These are phyloP conservation scores for Talaromyces proteolyticus DNA, from an alignment of 495 filamentous ascomycete genomes.

Conservation along the genomic window DNA sequence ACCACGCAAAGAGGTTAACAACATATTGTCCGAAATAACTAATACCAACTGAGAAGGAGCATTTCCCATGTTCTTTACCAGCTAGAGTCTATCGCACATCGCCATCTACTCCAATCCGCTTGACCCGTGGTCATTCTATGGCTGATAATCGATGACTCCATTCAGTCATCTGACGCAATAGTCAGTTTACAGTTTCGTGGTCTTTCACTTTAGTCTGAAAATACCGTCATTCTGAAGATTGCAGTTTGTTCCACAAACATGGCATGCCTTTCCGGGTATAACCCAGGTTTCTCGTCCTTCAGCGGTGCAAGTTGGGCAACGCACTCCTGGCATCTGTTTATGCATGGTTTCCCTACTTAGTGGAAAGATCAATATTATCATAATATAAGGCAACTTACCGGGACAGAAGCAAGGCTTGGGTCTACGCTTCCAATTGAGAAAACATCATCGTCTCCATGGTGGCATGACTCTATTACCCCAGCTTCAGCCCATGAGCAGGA, in stretches of 20 bases:
- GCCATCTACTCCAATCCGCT: too few species aligned
- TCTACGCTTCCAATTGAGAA: background rate
- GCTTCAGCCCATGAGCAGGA: background rate
- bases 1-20: too few species aligned
- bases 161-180: background rate
- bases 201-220: too few species aligned
- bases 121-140: too few species aligned
- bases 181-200: too few species aligned
- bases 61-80: too few species aligned
- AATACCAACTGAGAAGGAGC: too few species aligned
- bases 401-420: background rate
- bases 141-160: too few species aligned
- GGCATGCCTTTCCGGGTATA: conserved; percentile 44
- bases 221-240: background rate
- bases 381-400: background rate
- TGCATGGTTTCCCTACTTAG: background rate
- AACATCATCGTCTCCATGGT: background rate
- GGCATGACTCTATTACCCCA: too few species aligned
- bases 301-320: conserved; percentile 35
- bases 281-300: conserved; percentile 42
- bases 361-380: background rate
- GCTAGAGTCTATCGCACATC: too few species aligned
- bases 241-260: conserved; percentile 29
- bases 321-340: conserved; percentile 42
- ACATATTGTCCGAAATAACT: too few species aligned